Evolutionary conservation across 1,139 yeast genomes (phyloP).

Genomic region (Pichia sp.): DNA sequence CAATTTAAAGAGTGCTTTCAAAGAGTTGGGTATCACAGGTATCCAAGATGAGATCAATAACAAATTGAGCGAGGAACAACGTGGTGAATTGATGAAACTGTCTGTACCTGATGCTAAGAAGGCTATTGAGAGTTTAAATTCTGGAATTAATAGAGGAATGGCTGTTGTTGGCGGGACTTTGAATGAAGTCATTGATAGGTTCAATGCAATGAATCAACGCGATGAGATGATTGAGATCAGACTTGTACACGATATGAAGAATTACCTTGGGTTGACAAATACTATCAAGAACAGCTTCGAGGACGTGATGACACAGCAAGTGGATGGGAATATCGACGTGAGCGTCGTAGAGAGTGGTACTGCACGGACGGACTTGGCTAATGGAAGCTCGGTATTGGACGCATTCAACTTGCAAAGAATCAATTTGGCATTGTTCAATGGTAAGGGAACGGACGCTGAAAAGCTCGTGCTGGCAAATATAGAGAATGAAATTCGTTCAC

Average conservation of each 20-base stretch:
- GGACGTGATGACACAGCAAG: slow-evolving; percentile 77
- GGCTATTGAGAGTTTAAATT: slow-evolving; percentile 16
- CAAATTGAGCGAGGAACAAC: slow-evolving; percentile 22
- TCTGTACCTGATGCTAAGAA: slow-evolving; percentile 26
- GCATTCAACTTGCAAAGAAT: slow-evolving; percentile 21
- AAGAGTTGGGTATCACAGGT: slow-evolving; percentile 27
- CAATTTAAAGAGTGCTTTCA: slow-evolving; percentile 25
- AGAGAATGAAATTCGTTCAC: slow-evolving; percentile 59
- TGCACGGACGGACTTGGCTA: slow-evolving; percentile 15
- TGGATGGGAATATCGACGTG: slow-evolving; percentile 77
- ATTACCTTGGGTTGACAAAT: slow-evolving; percentile 60
- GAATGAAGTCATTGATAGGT: slow-evolving; percentile 40
- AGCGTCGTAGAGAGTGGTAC: slow-evolving; percentile 47
- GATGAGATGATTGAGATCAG: slow-evolving; percentile 77
- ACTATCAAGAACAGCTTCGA: slow-evolving; percentile 60
- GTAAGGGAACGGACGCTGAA: slow-evolving; percentile 80
- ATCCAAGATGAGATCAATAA: slow-evolving; percentile 16
- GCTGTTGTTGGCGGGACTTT: slow-evolving; percentile 35
- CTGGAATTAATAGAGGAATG: slow-evolving; percentile 25
- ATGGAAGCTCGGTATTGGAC: no score
- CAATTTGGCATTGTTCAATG: slow-evolving; percentile 65
- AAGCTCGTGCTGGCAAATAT: slow-evolving; percentile 82
- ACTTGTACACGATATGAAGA: slow-evolving; percentile 77
- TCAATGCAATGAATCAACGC: slow-evolving; percentile 38
- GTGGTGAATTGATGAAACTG: slow-evolving; percentile 18